Evolutionary conservation across 1,284 basidiomycete species (phyloP), one percentile per base, ranked within the genome.

Genomic region (Microbotryum lychnidis-dioicae): DNA sequence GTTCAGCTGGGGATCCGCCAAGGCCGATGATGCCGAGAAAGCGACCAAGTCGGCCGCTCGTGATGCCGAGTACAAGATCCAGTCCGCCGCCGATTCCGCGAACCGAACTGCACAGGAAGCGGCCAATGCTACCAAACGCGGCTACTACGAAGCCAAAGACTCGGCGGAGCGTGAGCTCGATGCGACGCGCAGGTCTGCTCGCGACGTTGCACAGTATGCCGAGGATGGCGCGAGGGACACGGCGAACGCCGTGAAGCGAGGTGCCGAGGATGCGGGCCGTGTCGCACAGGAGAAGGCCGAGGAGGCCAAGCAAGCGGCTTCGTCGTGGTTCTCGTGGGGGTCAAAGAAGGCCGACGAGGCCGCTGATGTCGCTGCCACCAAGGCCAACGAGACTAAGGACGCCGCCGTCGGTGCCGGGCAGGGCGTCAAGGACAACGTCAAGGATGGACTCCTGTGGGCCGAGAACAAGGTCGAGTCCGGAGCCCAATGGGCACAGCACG

Each of bases 401-500:
- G 54, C 45, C 9, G 54, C 31, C 21, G 6, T 27, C 14, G 42
- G 27, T 25, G 50, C 37, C 5, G 58, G 31, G 16, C 25, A 55
- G n/a, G 50, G 37, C 16, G 53, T 37, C n/a, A 52, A 56, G 29
- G 49, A 56, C 14, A 16, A 14, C 18, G 27, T 56, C 42, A 56
- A 56, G 31, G 44, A 46, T 23, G 61, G 62, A 2, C 54, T 66
- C 16, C 55, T 66, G 45, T 46, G 29, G 16, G 65, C 62, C 21
- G 65, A 66, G 56, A 45, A 25, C 7, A 46, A 42, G 4, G 59
- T 63, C 52, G 65, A 66, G 59, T 23, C 21, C 9, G 62, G 56
- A 33, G 62, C 62, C 25, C 61, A 66, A 46, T 9, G 58, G 52
- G 65, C 65, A 21, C 65, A 66, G 47, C 14, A 56, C 16, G 56